Conservation (phyloP, 23 red algal species). For the Gracilaria vermiculophylla region DNA sequence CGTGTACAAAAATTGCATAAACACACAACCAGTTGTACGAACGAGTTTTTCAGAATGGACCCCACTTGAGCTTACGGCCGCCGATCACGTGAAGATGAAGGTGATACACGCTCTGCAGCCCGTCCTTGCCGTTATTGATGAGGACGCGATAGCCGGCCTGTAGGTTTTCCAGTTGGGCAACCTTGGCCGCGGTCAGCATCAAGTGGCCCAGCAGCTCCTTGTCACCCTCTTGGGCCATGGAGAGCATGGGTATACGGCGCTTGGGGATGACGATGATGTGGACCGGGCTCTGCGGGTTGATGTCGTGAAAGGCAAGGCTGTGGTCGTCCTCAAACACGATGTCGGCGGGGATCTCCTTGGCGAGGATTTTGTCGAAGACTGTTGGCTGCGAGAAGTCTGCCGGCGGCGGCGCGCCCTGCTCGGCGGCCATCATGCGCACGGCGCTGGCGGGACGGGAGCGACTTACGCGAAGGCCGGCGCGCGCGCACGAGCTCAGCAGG, state of each 20-base stretch:
- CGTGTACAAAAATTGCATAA: slow-evolving; percentile 22
- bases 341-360: slow-evolving; percentile 90
- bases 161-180: slow-evolving; percentile 65
- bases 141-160: slow-evolving; percentile 75
- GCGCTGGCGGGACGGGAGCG: neutral
- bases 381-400: slow-evolving; percentile 42
- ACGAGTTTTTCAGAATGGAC: slow-evolving; percentile 44
- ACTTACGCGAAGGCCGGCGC: neutral
- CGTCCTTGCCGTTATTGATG: slow-evolving; percentile 89
- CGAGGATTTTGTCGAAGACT: slow-evolving; percentile 81
- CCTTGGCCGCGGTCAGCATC: slow-evolving; percentile 75
- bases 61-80: slow-evolving; percentile 76
- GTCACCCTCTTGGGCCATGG: slow-evolving; percentile 50
- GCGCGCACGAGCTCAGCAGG: neutral
- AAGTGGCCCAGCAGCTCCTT: slow-evolving; percentile 80
- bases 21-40: neutral
- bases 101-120: slow-evolving; percentile 89
- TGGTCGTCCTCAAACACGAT: slow-evolving; percentile 92
- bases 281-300: slow-evolving; percentile 87
- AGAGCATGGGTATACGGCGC: slow-evolving; percentile 68
- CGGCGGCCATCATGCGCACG: slow-evolving; percentile 34
- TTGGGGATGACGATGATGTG: slow-evolving; percentile 91
- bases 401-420: slow-evolving; percentile 21
- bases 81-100: slow-evolving; percentile 91
- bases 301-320: slow-evolving; percentile 83